These are phyloP conservation scores for Colletotrichum brevisporum DNA, from an alignment of 2,329 filamentous ascomycete species.

Conservation along the genomic window DNA sequence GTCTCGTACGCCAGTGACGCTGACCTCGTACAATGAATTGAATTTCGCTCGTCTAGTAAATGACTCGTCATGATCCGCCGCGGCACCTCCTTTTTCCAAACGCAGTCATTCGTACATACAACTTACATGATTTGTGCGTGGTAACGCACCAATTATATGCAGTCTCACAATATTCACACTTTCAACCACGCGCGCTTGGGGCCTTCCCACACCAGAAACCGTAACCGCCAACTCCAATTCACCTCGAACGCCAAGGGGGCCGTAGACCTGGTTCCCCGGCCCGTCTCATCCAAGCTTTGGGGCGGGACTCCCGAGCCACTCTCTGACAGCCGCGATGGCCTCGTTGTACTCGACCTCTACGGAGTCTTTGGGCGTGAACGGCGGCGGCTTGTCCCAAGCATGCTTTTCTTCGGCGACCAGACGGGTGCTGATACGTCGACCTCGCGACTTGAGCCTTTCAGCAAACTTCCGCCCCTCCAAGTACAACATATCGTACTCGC, in stretches of 20 bases:
- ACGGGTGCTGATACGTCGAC: conserved; percentile 52
- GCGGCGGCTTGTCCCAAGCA: conserved; percentile 64
- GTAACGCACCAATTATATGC: not conserved
- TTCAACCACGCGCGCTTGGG: not conserved
- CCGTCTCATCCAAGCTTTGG: conserved; percentile 2
- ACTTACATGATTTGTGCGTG: not conserved
- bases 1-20: too few relatives aligned
- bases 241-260: not conserved
- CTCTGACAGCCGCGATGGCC: conserved; percentile 56
- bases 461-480: conserved; percentile 73
- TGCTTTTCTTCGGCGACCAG: conserved; percentile 62
- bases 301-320: conserved; percentile 49
- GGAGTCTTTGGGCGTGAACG: conserved; percentile 59
- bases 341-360: conserved; percentile 62
- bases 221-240: not conserved
- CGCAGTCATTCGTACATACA: not conserved
- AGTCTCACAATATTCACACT: not conserved
- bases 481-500: conserved; percentile 77
- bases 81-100: not conserved
- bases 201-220: not conserved
- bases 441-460: conserved; percentile 62
- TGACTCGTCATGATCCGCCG: not conserved
- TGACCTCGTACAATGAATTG: not conserved
- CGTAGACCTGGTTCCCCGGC: not conserved
- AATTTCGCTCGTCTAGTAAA: not conserved